phyloP scores from a whole-genome alignment of 495 filamentous ascomycete genomes.

The Penicillium cinerascens region DNA sequence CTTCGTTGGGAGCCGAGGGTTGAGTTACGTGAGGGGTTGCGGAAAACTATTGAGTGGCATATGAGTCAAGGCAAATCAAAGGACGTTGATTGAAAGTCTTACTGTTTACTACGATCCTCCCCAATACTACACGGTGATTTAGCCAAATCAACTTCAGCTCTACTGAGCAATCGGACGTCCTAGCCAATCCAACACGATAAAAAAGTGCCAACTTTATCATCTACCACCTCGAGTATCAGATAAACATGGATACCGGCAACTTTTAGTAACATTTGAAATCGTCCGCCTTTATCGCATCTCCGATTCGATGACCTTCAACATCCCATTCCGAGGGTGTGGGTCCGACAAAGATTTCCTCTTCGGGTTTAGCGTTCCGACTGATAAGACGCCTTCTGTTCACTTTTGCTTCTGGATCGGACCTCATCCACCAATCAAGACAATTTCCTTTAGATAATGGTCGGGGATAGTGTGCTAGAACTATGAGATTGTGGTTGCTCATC shows the following conservation, averaged over 20 bases:
- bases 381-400: conserved; percentile 3
- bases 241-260: neutral
- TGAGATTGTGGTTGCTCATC: neutral
- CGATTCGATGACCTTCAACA: conserved; percentile 1
- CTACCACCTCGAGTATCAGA: neutral
- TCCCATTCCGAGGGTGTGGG: conserved; percentile 9
- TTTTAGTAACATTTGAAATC: neutral
- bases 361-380: conserved; percentile 13
- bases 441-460: neutral
- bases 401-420: neutral
- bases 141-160: neutral
- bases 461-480: neutral
- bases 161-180: neutral
- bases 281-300: neutral
- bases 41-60: conserved; percentile 21
- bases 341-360: conserved; percentile 33
- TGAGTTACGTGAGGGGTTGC: conserved; percentile 12
- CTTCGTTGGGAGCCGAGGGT: conserved; percentile 14
- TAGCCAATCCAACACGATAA: neutral
- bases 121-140: neutral
- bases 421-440: neutral
- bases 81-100: neutral
- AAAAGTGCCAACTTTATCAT: neutral
- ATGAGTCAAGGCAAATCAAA: conserved; percentile 1
- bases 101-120: neutral